Conservation (phyloP, 208 protist species). For the Acanthamoeba castellanii region DNA sequence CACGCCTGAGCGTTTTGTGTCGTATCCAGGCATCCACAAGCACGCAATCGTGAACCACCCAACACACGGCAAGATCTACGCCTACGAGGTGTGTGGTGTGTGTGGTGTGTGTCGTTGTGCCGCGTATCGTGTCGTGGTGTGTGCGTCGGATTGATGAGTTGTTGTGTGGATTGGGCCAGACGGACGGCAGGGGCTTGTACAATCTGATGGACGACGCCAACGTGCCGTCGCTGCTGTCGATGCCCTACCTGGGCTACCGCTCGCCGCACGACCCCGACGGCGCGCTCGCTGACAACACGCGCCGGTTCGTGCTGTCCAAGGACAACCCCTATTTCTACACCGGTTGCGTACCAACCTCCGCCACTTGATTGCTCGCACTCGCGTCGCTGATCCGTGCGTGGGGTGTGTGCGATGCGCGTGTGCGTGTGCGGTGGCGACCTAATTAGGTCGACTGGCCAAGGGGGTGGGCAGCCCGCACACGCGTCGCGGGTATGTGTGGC, state of each 20-base stretch:
- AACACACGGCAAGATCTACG: conserved; percentile 75
- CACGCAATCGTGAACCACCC: conserved; percentile 67
- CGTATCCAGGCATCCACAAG: conserved; percentile 64
- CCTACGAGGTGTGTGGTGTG: conserved; percentile 77
- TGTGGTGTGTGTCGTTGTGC: no score
- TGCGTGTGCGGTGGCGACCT: background rate
- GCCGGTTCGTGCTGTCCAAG: conserved; percentile 27
- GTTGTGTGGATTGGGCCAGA: background rate
- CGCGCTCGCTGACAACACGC: conserved; percentile 50
- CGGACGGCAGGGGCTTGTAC: conserved; percentile 75
- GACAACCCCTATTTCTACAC: conserved; percentile 71
- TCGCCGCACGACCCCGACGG: conserved; percentile 46
- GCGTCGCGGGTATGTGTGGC: conserved; percentile 75
- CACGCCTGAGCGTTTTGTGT: background rate
- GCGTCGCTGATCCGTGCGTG: background rate
- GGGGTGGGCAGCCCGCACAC: conserved; percentile 18
- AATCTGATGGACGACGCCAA: conserved; percentile 85
- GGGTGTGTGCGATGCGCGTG: background rate
- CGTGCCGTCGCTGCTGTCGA: conserved; percentile 78
- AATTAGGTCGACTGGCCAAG: background rate
- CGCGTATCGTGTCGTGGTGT: no score
- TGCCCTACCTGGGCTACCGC: conserved; percentile 78
- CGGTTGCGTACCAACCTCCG: background rate
- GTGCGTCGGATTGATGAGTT: background rate
- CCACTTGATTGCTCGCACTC: background rate